These are phyloP conservation scores for Sorghum bicolor DNA, from an alignment of 176 grass and related monocot species.

Conservation along the genomic window DNA sequence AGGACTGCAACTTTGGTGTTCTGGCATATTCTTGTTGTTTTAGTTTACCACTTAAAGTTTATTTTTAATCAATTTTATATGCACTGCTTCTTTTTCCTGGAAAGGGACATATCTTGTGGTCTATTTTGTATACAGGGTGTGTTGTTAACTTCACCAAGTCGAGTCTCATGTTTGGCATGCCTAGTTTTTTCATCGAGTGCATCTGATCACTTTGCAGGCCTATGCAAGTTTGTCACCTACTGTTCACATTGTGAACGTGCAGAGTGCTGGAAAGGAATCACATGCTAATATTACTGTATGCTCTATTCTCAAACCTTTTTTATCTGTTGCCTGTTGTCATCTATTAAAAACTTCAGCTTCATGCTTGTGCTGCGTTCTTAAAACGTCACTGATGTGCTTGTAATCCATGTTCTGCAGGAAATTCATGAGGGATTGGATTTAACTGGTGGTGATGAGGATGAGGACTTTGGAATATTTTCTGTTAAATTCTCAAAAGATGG, in stretches of 20 bases:
- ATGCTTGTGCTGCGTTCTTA: neutral
- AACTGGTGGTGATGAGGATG: conserved; percentile 33
- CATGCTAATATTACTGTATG: conserved; percentile 83
- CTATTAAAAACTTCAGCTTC: neutral
- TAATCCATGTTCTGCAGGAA: conserved; percentile 55
- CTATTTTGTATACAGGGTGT: neutral
- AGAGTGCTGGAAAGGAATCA: conserved; percentile 52
- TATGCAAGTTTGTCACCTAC: conserved; percentile 77
- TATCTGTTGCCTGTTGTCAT: neutral
- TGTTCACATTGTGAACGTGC: conserved; percentile 84
- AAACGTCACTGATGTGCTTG: conserved; percentile 1
- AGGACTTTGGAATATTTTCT: conserved; percentile 79
- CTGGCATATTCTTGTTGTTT: neutral
- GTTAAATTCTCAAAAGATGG: conserved; percentile 92
- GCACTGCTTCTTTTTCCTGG: neutral
- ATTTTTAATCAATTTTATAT: neutral
- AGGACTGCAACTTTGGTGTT: neutral
- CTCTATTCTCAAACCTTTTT: conserved; percentile 14
- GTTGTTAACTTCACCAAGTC: conserved; percentile 2
- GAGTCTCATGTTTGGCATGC: conserved; percentile 11
- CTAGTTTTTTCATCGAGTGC: neutral
- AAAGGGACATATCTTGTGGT: neutral
- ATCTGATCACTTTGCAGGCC: conserved; percentile 52
- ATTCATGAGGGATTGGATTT: conserved; percentile 85
- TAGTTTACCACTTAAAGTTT: conserved; percentile 17